A percentile compares a stretch with the other conserved stretches of the same genome.
phyloP scores from a whole-genome alignment of 2,329 filamentous ascomycete genomes.

The Aaosphaeria arxii region DNA sequence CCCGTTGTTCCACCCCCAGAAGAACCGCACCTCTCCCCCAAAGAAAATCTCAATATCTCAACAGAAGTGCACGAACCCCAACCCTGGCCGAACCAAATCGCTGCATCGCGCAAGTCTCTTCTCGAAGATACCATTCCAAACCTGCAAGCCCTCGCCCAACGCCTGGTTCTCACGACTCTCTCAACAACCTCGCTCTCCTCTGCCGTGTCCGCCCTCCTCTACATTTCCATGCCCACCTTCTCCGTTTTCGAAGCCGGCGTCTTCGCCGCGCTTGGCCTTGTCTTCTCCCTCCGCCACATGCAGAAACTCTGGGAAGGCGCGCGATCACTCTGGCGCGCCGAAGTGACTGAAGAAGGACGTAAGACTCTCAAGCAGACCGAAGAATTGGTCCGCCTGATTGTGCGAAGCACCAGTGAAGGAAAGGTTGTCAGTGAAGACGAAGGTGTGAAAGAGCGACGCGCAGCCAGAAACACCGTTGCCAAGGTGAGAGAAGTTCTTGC shows the following conservation, averaged over 20 bases:
- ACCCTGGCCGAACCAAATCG: slow-evolving; percentile 74
- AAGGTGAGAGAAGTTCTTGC: slow-evolving; percentile 40
- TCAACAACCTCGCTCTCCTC: slow-evolving; percentile 62
- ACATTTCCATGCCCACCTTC: slow-evolving; percentile 51
- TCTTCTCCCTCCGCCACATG: slow-evolving; percentile 56
- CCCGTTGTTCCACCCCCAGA: slow-evolving; percentile 13
- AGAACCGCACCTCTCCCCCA: slow-evolving; percentile 14
- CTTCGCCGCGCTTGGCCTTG: slow-evolving; percentile 57
- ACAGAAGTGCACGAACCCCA: slow-evolving; percentile 25
- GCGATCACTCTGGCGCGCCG: slow-evolving; percentile 50
- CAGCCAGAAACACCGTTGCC: slow-evolving; percentile 44
- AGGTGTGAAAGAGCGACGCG: slow-evolving; percentile 38
- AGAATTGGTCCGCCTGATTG: slow-evolving; percentile 44
- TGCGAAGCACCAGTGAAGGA: slow-evolving; percentile 41
- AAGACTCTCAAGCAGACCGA: slow-evolving; percentile 55
- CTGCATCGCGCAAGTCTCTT: slow-evolving; percentile 59
- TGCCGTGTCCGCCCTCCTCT: slow-evolving; percentile 55
- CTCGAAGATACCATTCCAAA: slow-evolving; percentile 40
- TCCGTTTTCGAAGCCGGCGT: slow-evolving; percentile 57
- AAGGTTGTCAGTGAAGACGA: slow-evolving; percentile 32
- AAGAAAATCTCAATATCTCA: slow-evolving; percentile 20
- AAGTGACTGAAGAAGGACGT: slow-evolving; percentile 56
- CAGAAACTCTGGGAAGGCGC: slow-evolving; percentile 59
- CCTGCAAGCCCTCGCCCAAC: slow-evolving; percentile 46
- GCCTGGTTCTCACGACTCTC: slow-evolving; percentile 66